Base-by-base conservation (phyloP, 805 yeast species). In the Saccharomycopsis sp. region DNA sequence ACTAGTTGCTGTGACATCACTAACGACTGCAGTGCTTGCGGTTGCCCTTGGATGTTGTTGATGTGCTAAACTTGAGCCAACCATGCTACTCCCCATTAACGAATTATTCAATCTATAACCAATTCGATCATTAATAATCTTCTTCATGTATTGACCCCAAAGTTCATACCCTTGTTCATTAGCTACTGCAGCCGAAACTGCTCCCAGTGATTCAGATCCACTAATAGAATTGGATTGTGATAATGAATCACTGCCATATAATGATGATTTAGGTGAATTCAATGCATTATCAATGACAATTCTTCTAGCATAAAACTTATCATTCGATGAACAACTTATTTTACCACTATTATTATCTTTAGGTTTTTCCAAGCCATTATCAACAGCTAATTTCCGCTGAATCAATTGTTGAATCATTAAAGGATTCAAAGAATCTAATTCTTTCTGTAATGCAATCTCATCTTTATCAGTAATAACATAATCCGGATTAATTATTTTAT, bases 71-170 rank as follows among this genome's bases (percentile, higher is more conserved):
- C 29, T 13, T 9, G 29, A 13, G 29, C 13, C 13, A 26, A 13
- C 13, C 29, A 26, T 26, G 8, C 29, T 13, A 13, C 11, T 26
- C 11, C 11, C 13, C 29, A 26, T 26, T 17, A 43, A 43, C 3
- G 41, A 34, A 26, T 31, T 36, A 14, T 40, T 26, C 11, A 49
- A 41, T 21, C 50, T 38, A 35, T 49, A 35, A 32, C 41, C 40
- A 39, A 49, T 49, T 29, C 52, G 28, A 23, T 49, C 33, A 29
- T 46, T 43, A 23, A 49, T 38, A 36, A 49, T 43, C 38, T 35
- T 35, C 39, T 40, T 49, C 50, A 49, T 49, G 33, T 49, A 49
- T 26, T 38, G 47, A 16, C 46, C 43, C 52, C 50, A 49, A 4
- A 41, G 40, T 22, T 46, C 50, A 22, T 46, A 47, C 9, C 31